These are phyloP conservation scores for Oryza meyeriana DNA, from an alignment of 176 grass and related monocot species.

Conservation along the genomic window DNA sequence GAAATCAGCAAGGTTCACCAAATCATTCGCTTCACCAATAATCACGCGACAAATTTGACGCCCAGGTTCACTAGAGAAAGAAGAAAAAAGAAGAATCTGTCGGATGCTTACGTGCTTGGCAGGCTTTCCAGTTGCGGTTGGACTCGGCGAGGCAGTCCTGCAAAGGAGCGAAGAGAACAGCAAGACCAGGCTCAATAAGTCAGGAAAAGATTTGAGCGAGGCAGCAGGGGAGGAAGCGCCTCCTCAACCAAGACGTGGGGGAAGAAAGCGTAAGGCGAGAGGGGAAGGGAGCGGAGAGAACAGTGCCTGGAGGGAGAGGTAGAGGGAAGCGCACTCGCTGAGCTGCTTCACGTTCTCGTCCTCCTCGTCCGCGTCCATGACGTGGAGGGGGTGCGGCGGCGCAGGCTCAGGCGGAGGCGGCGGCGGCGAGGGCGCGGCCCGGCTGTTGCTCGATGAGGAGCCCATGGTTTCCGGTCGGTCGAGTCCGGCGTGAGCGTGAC, in stretches of 20 bases:
- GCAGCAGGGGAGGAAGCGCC: not conserved
- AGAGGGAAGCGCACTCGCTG: constrained; percentile 72
- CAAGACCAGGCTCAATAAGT: not conserved
- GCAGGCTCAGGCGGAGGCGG: constrained; percentile 14
- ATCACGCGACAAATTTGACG: not conserved
- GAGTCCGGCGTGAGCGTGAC: not conserved
- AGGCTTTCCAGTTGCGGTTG: constrained; percentile 82
- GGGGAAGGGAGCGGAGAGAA: not conserved
- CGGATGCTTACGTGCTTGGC: constrained; percentile 66
- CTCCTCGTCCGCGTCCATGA: constrained; percentile 67
- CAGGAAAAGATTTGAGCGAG: not conserved
- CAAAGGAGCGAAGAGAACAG: not conserved
- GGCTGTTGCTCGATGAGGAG: constrained; percentile 34
- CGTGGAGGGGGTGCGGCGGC: constrained; percentile 39
- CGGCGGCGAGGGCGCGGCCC: not conserved
- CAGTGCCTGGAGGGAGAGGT: constrained; percentile 73
- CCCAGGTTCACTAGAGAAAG: not conserved
- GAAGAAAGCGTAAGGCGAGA: not conserved
- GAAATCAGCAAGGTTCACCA: not conserved
- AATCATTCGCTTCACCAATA: not conserved
- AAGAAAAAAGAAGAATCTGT: not conserved
- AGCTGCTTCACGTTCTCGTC: constrained; percentile 93
- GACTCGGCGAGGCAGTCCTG: constrained; percentile 77
- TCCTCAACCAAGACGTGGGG: not conserved
- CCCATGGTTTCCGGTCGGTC: constrained; percentile 31